Evolutionary conservation across 345 rosid species (phyloP).

Genomic region (Syzygium grande): DNA sequence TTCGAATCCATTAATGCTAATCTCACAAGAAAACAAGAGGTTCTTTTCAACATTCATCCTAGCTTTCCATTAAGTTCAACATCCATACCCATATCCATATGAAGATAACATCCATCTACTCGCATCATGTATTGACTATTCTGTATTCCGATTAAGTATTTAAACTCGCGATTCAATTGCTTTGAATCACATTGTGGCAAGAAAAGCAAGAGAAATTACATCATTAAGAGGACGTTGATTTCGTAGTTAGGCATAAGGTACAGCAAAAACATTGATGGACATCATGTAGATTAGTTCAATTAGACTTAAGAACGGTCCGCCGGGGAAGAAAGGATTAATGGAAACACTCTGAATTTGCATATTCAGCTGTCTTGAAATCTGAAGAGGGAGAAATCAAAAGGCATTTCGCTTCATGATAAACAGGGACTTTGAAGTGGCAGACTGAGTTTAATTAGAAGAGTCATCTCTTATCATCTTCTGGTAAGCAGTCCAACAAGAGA

Average conservation of each 20-base stretch:
- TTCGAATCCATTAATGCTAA: background rate
- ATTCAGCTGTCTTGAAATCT: background rate
- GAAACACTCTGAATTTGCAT: background rate
- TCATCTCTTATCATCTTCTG: background rate
- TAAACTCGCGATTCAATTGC: accelerated
- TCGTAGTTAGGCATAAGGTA: background rate
- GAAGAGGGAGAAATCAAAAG: background rate
- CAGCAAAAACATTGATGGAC: background rate
- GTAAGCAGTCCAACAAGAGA: background rate
- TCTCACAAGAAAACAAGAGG: background rate
- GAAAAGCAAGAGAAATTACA: background rate
- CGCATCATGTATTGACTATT: no score
- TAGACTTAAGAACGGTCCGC: accelerated
- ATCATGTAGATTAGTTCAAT: background rate
- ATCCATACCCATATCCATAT: background rate
- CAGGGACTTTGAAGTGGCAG: background rate
- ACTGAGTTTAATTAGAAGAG: background rate
- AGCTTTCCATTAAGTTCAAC: background rate
- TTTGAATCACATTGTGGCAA: background rate
- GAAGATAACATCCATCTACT: background rate
- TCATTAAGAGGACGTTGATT: background rate
- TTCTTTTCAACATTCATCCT: background rate
- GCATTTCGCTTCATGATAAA: background rate
- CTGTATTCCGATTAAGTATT: background rate
- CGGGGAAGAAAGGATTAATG: background rate